Percentiles rank a stretch among this genome's conserved stretches.
Conservation (phyloP, 225 moss, liverwort and hornwort genomes). For the Polytrichum commune region DNA sequence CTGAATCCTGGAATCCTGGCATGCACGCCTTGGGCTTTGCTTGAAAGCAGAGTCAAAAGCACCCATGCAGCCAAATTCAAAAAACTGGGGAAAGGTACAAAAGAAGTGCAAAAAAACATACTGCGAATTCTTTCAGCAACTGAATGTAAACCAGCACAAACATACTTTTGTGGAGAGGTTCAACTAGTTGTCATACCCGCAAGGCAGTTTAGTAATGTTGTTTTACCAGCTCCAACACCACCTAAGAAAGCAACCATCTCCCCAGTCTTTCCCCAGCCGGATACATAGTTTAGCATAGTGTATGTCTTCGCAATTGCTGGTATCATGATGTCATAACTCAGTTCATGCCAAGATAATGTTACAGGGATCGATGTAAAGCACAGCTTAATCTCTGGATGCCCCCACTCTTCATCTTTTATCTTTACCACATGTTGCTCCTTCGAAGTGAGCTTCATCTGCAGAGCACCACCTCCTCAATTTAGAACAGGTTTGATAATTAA, state of each 20-base stretch:
- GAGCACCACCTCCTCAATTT: constrained; percentile 2
- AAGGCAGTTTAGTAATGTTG: constrained; percentile 76
- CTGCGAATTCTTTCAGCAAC: no score
- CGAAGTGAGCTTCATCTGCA: constrained; percentile 38
- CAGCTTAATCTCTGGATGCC: constrained; percentile 36
- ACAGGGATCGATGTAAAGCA: constrained; percentile 56
- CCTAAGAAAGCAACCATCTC: constrained; percentile 83
- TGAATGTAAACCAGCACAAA: no score
- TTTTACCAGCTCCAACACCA: constrained; percentile 67
- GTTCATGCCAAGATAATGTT: constrained; percentile 95
- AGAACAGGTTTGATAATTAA: background rate
- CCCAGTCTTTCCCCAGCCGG: constrained; percentile 94
- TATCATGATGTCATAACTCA: constrained; percentile 74
- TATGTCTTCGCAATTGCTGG: constrained; percentile 51
- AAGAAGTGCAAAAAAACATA: background rate
- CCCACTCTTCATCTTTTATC: constrained; percentile 50
- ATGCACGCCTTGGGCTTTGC: no score
- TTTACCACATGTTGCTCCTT: constrained; percentile 29
- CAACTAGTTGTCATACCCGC: constrained; percentile 55
- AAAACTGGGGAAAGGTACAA: background rate
- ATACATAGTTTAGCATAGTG: constrained; percentile 62
- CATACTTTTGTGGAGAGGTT: no score
- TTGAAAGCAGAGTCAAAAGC: background rate
- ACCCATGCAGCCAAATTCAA: background rate
- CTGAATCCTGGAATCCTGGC: no score